Percentiles rank a stretch among this genome's conserved stretches.
Conservation (phyloP, 2,329 filamentous ascomycete species). For the Monilinia aucupariae region DNA sequence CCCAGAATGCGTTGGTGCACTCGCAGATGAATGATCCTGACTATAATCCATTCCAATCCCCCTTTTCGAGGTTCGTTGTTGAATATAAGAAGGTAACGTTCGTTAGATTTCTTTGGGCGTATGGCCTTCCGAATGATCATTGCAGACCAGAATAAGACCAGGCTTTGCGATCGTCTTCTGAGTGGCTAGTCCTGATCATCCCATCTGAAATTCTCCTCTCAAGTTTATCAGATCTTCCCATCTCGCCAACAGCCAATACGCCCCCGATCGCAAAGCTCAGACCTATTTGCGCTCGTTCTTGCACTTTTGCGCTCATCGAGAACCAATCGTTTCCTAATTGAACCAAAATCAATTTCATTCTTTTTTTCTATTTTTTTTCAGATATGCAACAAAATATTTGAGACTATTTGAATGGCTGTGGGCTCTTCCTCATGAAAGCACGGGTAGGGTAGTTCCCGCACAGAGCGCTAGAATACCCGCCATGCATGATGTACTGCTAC, state of each 20-base stretch:
- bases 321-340: background rate
- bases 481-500: too few species aligned
- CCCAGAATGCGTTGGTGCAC: background rate
- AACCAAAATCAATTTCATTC: too few species aligned
- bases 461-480: too few species aligned
- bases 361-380: background rate
- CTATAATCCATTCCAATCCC: too few species aligned
- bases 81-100: background rate
- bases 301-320: too few species aligned
- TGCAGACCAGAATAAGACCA: background rate
- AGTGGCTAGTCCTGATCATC: background rate
- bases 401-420: too few species aligned
- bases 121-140: background rate
- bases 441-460: too few species aligned
- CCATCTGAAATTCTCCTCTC: too few species aligned
- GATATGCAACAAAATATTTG: background rate
- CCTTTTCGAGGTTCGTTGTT: background rate
- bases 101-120: background rate
- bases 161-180: background rate
- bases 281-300: too few species aligned
- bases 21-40: background rate
- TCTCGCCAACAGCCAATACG: background rate
- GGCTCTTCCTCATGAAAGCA: too few species aligned
- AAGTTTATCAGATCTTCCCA: background rate
- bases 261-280: too few species aligned